Evolutionary conservation across 805 yeast genomes (phyloP).

Genomic region (Kodamaea laetipori): DNA sequence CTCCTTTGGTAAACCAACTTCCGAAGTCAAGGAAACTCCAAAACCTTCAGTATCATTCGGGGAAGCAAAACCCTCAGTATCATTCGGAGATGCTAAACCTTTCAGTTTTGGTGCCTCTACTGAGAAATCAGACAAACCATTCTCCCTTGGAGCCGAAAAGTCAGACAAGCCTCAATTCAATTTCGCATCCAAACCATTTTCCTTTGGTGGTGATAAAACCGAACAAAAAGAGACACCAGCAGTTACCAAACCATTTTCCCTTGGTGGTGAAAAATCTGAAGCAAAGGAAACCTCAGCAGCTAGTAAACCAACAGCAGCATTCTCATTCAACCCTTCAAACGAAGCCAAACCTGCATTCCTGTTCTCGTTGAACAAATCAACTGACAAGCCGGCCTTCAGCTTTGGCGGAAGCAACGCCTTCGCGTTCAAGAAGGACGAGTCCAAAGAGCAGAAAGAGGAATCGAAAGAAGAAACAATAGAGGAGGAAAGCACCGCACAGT

Average conservation of each 20-base stretch:
- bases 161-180: conserved; percentile 23
- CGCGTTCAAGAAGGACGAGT: conserved; percentile 20
- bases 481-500: conserved; percentile 52
- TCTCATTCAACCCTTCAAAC: conserved; percentile 6
- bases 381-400: conserved; percentile 20
- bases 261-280: background rate
- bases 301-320: conserved; percentile 1
- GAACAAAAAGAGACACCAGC: background rate
- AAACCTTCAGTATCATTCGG: no score
- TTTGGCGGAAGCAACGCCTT: conserved; percentile 17
- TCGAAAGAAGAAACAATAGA: conserved; percentile 36
- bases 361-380: conserved; percentile 11
- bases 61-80: no score
- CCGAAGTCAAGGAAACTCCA: conserved; percentile 10
- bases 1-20: conserved; percentile 12
- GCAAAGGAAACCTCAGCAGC: background rate
- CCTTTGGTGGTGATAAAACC: conserved; percentile 8
- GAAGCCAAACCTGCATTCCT: conserved; percentile 12
- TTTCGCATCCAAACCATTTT: conserved; percentile 10
- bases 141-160: conserved; percentile 21
- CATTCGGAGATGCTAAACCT: no score
- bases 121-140: conserved; percentile 12
- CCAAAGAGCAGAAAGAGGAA: conserved; percentile 21
- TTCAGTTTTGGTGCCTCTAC: background rate
- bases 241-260: conserved; percentile 15